These are phyloP conservation scores for Daldinia sp. DNA, from an alignment of 2,329 filamentous ascomycete genomes.

Conservation along the genomic window DNA sequence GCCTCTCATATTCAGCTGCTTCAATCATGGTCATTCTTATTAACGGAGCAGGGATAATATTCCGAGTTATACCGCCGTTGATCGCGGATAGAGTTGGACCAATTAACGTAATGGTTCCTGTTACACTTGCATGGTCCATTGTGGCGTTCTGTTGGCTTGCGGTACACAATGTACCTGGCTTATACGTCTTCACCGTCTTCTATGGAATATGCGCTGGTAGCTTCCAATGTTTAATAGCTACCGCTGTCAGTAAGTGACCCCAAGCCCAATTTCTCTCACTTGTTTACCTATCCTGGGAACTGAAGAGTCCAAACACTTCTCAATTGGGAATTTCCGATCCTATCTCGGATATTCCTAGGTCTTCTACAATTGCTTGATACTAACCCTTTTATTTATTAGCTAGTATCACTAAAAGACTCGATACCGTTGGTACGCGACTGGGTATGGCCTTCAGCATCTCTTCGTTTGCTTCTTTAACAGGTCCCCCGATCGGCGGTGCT, in stretches of 20 bases:
- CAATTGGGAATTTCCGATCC: background rate
- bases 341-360: background rate
- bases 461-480: conserved; percentile 55
- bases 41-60: conserved; percentile 56
- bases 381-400: conserved; percentile 35
- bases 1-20: conserved; percentile 52
- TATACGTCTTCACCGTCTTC: conserved; percentile 55
- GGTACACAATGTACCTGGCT: conserved; percentile 50
- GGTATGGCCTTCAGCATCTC: conserved; percentile 58
- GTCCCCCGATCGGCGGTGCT: conserved; percentile 56
- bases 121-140: conserved; percentile 49
- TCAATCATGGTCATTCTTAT: conserved; percentile 56
- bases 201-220: conserved; percentile 52
- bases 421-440: conserved; percentile 56
- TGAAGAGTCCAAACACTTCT: background rate
- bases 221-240: conserved; percentile 58
- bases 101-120: conserved; percentile 52
- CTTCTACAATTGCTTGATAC: background rate
- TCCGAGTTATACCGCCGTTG: conserved; percentile 54
- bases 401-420: conserved; percentile 55
- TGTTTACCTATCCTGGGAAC: background rate
- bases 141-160: conserved; percentile 56
- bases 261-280: background rate
- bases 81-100: conserved; percentile 55
- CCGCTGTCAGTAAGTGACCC: conserved; percentile 46